A percentile compares a stretch with the other conserved stretches of the same genome.
These are phyloP conservation scores for Plasmodium billcollinsi DNA, from an alignment of 169 alveolate species.

Conservation along the genomic window DNA sequence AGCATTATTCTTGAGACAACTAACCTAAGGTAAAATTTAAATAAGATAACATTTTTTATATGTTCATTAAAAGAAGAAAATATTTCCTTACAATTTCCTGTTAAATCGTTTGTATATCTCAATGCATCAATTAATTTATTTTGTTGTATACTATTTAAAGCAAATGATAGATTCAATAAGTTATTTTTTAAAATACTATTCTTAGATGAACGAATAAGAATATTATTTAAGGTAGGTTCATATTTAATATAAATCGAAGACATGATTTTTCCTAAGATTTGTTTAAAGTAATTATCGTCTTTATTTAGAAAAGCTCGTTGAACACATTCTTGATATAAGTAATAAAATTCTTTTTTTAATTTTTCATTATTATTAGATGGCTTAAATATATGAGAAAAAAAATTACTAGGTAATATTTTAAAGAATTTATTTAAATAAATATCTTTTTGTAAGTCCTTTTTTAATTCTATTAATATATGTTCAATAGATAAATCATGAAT, in stretches of 20 bases:
- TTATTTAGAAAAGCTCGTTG: slow-evolving; percentile 54
- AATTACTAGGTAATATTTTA: slow-evolving; percentile 28
- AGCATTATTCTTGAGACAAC: slow-evolving; percentile 53
- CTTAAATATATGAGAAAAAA: slow-evolving; percentile 47
- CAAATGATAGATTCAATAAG: slow-evolving; percentile 55
- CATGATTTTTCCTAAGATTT: neutral
- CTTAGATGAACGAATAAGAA: slow-evolving; percentile 15
- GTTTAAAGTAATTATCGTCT: slow-evolving; percentile 36
- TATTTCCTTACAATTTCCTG: slow-evolving; percentile 42
- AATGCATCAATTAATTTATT: slow-evolving; percentile 59
- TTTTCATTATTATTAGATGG: slow-evolving; percentile 24
- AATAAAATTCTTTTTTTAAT: slow-evolving; percentile 63
- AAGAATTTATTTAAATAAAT: slow-evolving; percentile 27
- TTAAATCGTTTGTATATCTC: slow-evolving; percentile 41
- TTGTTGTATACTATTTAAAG: slow-evolving; percentile 38
- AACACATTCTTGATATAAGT: slow-evolving; percentile 52
- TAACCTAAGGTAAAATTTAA: slow-evolving; percentile 33
- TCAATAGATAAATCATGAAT: slow-evolving; percentile 66
- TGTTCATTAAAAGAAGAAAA: slow-evolving; percentile 51
- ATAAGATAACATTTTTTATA: slow-evolving; percentile 34
- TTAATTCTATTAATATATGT: slow-evolving; percentile 30
- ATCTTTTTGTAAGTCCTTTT: slow-evolving; percentile 27
- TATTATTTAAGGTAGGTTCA: slow-evolving; percentile 11
- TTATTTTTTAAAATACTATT: slow-evolving; percentile 40
- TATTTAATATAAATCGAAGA: slow-evolving; percentile 45